Conservation (phyloP, 1,284 basidiomycete genomes). For the Coniophora puteana region DNA sequence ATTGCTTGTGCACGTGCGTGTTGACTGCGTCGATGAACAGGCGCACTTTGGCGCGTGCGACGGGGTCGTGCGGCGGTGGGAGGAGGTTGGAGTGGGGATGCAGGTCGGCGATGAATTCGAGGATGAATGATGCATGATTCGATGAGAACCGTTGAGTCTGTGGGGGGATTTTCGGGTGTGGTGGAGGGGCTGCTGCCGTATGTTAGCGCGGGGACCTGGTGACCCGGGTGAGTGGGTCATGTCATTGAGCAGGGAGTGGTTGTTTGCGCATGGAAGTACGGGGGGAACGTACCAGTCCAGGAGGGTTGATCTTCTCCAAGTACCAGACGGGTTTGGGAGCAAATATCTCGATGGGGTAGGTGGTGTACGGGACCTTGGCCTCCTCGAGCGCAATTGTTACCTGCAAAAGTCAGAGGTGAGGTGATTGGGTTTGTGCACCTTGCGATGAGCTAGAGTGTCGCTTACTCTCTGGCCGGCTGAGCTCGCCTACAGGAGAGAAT, state of each 20-base stretch:
- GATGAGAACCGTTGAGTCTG: constrained; percentile 51
- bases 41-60: constrained; percentile 51
- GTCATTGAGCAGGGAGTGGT: no score
- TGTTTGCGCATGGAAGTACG: no score
- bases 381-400: constrained; percentile 54
- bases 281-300: constrained; percentile 46
- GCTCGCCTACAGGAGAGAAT: no score
- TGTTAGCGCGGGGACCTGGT: constrained; percentile 51
- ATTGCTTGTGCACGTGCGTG: constrained; percentile 15
- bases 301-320: constrained; percentile 52
- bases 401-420: constrained; percentile 26
- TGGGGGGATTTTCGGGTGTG: constrained; percentile 46
- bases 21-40: constrained; percentile 54
- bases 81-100: constrained; percentile 41
- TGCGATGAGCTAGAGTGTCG: no score
- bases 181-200: constrained; percentile 54
- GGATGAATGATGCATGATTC: constrained; percentile 57
- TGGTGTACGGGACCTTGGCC: constrained; percentile 41
- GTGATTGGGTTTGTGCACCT: no score
- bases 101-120: constrained; percentile 59
- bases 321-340: constrained; percentile 66
- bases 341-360: constrained; percentile 48
- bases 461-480: no score
- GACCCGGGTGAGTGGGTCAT: no score
- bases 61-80: constrained; percentile 50